Evolutionary conservation across 1,284 basidiomycete species (phyloP), one percentile per base, ranked within the genome.

Genomic region (Tilletia walkeri): DNA sequence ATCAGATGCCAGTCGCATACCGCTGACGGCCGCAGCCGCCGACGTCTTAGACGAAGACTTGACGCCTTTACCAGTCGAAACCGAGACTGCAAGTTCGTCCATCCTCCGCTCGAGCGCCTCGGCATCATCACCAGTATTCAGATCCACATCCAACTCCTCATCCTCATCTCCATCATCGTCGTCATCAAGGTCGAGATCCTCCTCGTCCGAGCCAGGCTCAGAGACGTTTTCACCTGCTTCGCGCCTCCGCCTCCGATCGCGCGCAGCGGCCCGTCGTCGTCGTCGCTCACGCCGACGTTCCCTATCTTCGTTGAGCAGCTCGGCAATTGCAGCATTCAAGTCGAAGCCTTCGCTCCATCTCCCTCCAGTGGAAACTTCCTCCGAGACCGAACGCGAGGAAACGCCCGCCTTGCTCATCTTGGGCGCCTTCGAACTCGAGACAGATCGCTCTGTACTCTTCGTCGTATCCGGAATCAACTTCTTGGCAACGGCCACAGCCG

Each of bases 291-390:
- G 72, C 54, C 76, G 75, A 3, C 75, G 67, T 69, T 74, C 70
- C 56, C 75, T 74, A 59, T 80, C 76, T 10, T 79, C 79, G 30
- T 77, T 71, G 54, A 79, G 76, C 65, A 80, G 68, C 24, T 80
- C 79, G 18, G 73, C 74, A 68, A 80, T 80, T 56, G 79, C 79
- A 14, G 76, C 73, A n/a, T 79, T 80, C 30, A 80, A 70, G 66
- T 80, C 78, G 50, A 79, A 80, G 69, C 77, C 77, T 41, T 71
- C 73, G 47, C 76, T 71, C 71, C 72, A 78, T 36, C 76, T 71
- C 7, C 73, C 74, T 50, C 74, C 74, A 12, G 20, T 66, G 1
- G 61, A 67, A 53, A 74, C 71, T 0, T 68, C 66, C 70, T 75
- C 72, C 10, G 72, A 34, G 41, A 45, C 41, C 9, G 14, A 7